Evolutionary conservation across 2,329 filamentous ascomycete genomes (phyloP), one percentile per base, ranked within the genome.

Genomic region (Paracamarosporium sp.): DNA sequence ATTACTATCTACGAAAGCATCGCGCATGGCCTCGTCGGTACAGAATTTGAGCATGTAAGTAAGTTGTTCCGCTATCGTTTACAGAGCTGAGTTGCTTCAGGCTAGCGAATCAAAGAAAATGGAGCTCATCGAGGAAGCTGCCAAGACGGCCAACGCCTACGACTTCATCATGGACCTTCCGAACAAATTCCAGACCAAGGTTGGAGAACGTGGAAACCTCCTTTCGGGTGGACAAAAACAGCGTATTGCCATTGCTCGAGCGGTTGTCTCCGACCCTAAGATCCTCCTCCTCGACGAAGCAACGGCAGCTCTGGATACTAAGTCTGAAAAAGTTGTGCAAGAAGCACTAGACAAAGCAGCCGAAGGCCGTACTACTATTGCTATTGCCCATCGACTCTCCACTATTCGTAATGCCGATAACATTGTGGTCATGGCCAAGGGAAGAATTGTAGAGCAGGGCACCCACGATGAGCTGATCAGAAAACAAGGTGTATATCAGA

Each of bases 191-290:
- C 86, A 97, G 64, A 98, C 95, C 0, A 89, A 96, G 64, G 94
- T 98, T n/a, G 95, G 95, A 55, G 93, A 98, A 76, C 89, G 93
- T 61, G 95, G 95, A 9, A 96, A 97, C 73, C 80, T 97, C 51
- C 83, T 99, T 8, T 96, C 92, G 54, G 95, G 95, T 74, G 95
- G 95, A 33, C 95, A 99, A 78, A 97, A 97, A 77, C 95, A 98
- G 78, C 91, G 95, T 67, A 96, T 98, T 71, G 93, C 94, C 12
- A 97, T 98, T 76, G 93, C 94, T 7, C 85, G 93, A 70, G 93
- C 93, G 36, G 86, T 97, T 55, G 92, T 97, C 28, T 94, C 90
- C 17, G 91, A 97, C 67, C 94, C 94, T 0, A 96, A 93, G 80
- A 88, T 99, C 69, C 83, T 99, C 1, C 85, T 99, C 0, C 88